Conservation (phyloP, 768 basidiomycete species). For the Mrakia frigida region DNA sequence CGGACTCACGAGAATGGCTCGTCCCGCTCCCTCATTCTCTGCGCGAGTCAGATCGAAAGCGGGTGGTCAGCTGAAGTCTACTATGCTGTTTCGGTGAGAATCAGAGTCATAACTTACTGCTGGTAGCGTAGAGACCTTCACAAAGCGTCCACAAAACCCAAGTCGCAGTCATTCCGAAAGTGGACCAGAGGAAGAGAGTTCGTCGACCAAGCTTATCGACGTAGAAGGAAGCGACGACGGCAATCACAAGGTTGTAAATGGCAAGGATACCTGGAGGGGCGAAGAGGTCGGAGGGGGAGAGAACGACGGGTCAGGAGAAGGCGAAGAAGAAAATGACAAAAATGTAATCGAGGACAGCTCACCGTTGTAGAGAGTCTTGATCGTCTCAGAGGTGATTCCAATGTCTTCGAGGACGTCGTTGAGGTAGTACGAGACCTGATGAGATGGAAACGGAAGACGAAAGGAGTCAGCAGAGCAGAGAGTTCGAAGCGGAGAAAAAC, state of each 20-base stretch:
- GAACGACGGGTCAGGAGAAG: background rate
- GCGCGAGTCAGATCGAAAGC: background rate
- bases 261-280: constrained; percentile 54
- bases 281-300: background rate
- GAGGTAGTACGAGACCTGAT: constrained; percentile 61
- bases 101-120: background rate
- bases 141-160: constrained; percentile 52
- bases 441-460: too few species aligned
- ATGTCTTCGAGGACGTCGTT: constrained; percentile 57
- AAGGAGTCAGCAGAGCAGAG: too few species aligned
- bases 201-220: constrained; percentile 66
- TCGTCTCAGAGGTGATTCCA: constrained; percentile 42
- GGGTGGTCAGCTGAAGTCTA: background rate
- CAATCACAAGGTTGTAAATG: constrained; percentile 53
- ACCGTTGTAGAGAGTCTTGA: constrained; percentile 44
- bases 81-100: background rate
- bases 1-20: constrained; percentile 7
- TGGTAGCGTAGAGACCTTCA: constrained; percentile 50
- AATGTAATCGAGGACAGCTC: background rate
- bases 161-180: constrained; percentile 50
- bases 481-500: too few species aligned
- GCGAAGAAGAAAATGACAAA: background rate
- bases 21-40: background rate
- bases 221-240: constrained; percentile 55
- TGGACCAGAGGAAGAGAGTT: constrained; percentile 64